Evolutionary conservation across 2,329 filamentous ascomycete species (phyloP), one percentile per base, ranked within the genome.

Genomic region (Emmonsiellopsis sp.): DNA sequence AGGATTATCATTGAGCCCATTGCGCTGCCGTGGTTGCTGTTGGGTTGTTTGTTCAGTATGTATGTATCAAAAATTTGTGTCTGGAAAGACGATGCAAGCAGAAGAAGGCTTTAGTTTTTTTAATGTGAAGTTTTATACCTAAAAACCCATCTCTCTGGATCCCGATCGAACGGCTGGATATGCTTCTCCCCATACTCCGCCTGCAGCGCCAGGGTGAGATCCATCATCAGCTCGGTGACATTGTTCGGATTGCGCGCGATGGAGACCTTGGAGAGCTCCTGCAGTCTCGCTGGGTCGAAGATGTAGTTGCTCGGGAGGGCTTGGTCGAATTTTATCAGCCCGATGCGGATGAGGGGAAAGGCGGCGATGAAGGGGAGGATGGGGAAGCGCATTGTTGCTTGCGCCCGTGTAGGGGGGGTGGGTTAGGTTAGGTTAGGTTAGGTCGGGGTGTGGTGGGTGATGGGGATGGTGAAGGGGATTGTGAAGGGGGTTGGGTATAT

Each of bases 1-100:
- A 92, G 83, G 57, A 92, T 83, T 68, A 86, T 87, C 87, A 92
- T 91, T 65, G 79, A 85, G 50, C 88, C 88, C 47, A 51, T 49
- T 26, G 41, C 47, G 20, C 34, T 52, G 41, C 49, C 40, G 31
- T 52, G 53, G 46, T 51, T 54, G 45, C 55, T 56, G 32, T 38
- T n/a, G 7, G 15, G 40, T 42, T n/a, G n/a, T 15, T 8, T 8
- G 5, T 13, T 15, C n/a, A 16, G 16, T 15, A 7, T 5, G 38
- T 15, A 37, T 5, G 6, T n/a, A 38, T 15, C 7, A 15, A 35
- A 13, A 26, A 26, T n/a, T 32, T 16, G 5, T 16, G 30, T 16
- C 13, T 30, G 9, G 20, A 30, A 43, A 26, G 15, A 26, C 5
- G 2, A 10, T 8, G 16, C 9, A 43, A 37, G 31, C 30, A 26